Evolutionary conservation across 306 rosid species (phyloP), one percentile per base, ranked within the genome.

Genomic region (Abrus pulchellus): DNA sequence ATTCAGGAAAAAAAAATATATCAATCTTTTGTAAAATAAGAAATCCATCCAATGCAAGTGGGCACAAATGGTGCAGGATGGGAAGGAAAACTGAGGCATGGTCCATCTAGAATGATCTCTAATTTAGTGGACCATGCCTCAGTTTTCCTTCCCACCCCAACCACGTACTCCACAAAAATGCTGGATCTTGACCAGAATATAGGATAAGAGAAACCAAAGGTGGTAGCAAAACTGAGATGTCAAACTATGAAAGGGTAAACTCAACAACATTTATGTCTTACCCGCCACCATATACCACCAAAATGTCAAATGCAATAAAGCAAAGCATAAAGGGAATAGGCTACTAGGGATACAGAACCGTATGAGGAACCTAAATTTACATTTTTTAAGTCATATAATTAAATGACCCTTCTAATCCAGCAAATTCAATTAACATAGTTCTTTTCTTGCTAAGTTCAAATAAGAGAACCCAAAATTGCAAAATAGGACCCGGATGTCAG

Each of bases 311-410:
- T 2, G 60, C 64, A 61, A 72, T 33, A 40, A 57, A 28, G 60
- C 49, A 41, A 43, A 53, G 71, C 81, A 78, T 34, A 14, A 53
- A 44, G 45, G 61, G 68, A 6, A 55, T 9, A 69, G 81, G 86
- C 75, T 78, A 73, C 82, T 67, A 68, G 74, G 52, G 83, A 47
- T 68, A 41, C 44, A 75, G 72, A 62, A 78, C 66, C 91, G 68
- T 78, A 82, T 76, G 86, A 84, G 60, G 82, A 82, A 40, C 90
- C 88, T 83, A 84, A 89, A 89, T 89, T 78, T 93, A 91, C 97
- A 91, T 60, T 60, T 80, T 64, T 20, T 20, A 20, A 75, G 69
- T 40, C 88, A 82, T 74, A 40, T 81, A 78, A 79, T 74, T 74
- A 71, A 77, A 79, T 30, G 62, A 85, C 54, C 80, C 80, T 74